Evolutionary conservation across 352 stramenopile genomes (phyloP), one percentile per base, ranked within the genome.

Genomic region (Globisporangium okanoganense): DNA sequence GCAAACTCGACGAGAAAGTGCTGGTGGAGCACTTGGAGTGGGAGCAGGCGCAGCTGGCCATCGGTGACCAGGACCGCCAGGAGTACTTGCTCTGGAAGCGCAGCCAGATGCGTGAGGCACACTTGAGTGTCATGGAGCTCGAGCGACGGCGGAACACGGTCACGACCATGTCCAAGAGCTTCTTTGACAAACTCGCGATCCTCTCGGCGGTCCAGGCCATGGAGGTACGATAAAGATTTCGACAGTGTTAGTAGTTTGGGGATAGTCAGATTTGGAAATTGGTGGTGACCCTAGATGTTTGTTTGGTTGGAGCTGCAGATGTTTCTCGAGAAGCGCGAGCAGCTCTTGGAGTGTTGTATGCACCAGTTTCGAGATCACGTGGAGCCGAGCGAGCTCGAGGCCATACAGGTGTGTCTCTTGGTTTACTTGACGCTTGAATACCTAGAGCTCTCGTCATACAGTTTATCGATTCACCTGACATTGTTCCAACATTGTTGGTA

Each of bases 141-240:
- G 56, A 64, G 48, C 71, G 64, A n/a, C 60, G 70, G 12, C 71
- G 66, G 2, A 54, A 65, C 20, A 65, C 55, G 8, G 66, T 75
- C 13, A 45, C 61, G 4, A 50, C 68, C 8, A 76, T 80, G 13
- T 52, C 61, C 5, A 69, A 67, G 31, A 69, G 71, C 25, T 86
- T 88, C 57, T 75, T 85, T 31, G 74, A 88, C 49, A 70, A 62
- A 9, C 64, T 86, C 27, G 71, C 66, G 5, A 56, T 67, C 1
- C 55, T 85, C 18, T 59, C 71, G 12, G 65, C 73, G 10, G 57
- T 56, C 1, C 54, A 73, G 25, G 69, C 74, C 2, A 67, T 88
- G 40, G 65, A 72, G 22, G 63, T 82, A 31, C 12, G 14, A 12
- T 13, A 20, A 16, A 55, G 40, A 33, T 60, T 5, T 22, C 38